Base-by-base conservation (phyloP, 139 green algal species). In the Asterochloris sp. region DNA sequence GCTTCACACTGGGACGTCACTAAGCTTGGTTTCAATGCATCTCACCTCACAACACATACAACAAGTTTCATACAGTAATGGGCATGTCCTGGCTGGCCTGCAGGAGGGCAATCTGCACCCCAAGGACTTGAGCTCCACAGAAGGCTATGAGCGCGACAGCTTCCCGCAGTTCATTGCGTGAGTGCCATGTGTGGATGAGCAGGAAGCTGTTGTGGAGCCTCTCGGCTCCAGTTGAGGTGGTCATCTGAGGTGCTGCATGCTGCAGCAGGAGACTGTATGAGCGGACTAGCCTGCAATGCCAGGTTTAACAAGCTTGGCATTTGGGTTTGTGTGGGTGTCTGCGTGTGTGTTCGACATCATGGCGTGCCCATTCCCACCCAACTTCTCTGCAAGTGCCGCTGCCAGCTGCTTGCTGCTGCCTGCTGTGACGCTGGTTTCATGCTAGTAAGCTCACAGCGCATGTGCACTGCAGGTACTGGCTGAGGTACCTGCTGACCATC, bases 101-200 rank as follows among this genome's bases (percentile, higher is more conserved):
- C 88, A 94, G 89, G 91, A 97, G 69, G 90, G 94, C 85, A 97
- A 97, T 83, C 47, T 63, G 16, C 79, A 71, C 62, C 79, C 78
- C 10, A 83, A 88, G 19, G 93, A 98, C 73, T 63, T 92, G 2
- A 95, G 90, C n/a, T 94, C 93, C 71, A 98, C 95, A 16, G 95
- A 98, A 80, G 86, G 76, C 0, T 96, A 94, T 85, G 90, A 92
- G 81, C 86, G 95, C 0, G 89, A 97, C 85, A 94, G 84, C 83
- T 73, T 93, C 12, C 26, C 83, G 0, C 86, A 93, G 61, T 98
- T 97, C 67, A 76, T 93, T 1, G n/a, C 79, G 88, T 93, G 69
- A 73, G 82, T 74, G 10, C 29, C 28, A 24, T 74, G 23, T 17
- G 66, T 2, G 8, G 9, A 21, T 12, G 66, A 8, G 38, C 38